Conservation (phyloP, 1,284 basidiomycete species). For the Ganoderma boninense region DNA sequence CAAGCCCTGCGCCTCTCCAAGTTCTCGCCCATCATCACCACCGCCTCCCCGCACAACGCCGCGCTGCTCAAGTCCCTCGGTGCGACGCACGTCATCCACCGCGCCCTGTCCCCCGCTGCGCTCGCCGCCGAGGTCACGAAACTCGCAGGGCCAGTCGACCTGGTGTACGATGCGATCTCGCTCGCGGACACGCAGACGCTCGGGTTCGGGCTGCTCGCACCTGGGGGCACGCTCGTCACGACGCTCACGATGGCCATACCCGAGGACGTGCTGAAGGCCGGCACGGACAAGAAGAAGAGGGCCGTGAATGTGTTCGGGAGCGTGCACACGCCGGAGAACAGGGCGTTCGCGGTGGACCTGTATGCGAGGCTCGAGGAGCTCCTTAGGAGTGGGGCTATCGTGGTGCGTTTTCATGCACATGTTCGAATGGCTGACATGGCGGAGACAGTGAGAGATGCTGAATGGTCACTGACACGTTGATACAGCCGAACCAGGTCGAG, state of each 20-base stretch:
- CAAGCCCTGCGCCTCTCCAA: conserved; percentile 57
- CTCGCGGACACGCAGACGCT: conserved; percentile 28
- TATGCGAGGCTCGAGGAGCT: conserved; percentile 20
- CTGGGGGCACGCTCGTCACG: conserved; percentile 35
- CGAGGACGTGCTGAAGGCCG: conserved; percentile 19
- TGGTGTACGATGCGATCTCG: conserved; percentile 49
- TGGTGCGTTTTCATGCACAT: conserved; percentile 1
- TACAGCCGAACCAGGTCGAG: conserved; percentile 44
- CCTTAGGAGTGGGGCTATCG: conserved; percentile 8
- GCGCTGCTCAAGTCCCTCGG: conserved; percentile 57
- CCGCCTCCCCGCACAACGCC: conserved; percentile 54
- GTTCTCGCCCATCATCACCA: conserved; percentile 58
- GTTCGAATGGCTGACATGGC: no score
- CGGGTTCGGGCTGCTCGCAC: conserved; percentile 39
- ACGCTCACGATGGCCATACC: conserved; percentile 21
- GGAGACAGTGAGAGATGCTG: background rate
- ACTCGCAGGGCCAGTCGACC: conserved; percentile 39
- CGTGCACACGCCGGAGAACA: conserved; percentile 10
- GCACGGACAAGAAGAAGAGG: conserved; percentile 30
- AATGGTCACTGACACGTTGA: background rate
- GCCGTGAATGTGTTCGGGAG: conserved; percentile 12
- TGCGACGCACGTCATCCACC: conserved; percentile 56
- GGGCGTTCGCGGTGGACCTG: conserved; percentile 11
- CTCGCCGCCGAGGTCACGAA: conserved; percentile 43
- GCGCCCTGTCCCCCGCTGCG: conserved; percentile 45